phyloP scores from a whole-genome alignment of 768 basidiomycete species.

The Leucogyrophana mollusca region DNA sequence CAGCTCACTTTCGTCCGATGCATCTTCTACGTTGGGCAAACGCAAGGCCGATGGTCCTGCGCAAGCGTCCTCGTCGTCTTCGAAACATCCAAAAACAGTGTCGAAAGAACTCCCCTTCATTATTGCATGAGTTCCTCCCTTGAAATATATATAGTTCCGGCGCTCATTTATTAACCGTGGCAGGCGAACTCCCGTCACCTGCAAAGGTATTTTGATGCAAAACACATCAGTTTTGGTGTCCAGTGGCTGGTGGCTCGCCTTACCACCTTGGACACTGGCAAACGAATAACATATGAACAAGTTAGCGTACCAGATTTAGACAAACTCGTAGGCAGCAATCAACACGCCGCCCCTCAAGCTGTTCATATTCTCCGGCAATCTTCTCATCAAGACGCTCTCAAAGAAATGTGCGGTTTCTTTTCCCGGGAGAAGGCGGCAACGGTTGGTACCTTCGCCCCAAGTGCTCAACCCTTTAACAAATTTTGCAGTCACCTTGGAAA shows the following conservation, averaged over 20 bases:
- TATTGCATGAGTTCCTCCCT: conserved; percentile 3
- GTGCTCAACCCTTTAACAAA: conserved; percentile 5
- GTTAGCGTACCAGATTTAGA: conserved; percentile 30
- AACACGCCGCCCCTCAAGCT: conserved; percentile 26
- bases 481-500: conserved; percentile 54
- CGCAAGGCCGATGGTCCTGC: conserved; percentile 1
- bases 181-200: conserved; percentile 12
- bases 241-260: conserved; percentile 55
- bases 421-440: conserved; percentile 13
- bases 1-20: conserved; percentile 8
- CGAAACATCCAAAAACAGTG: not conserved
- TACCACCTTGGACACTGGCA: conserved; percentile 23
- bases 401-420: conserved; percentile 12
- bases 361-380: conserved; percentile 11
- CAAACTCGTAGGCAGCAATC: conserved; percentile 29
- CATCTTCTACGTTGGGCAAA: conserved; percentile 10
- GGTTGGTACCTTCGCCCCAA: conserved; percentile 13
- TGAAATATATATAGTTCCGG: not conserved
- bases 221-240: conserved; percentile 41
- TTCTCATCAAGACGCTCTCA: not conserved
- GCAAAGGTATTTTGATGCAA: conserved; percentile 21
- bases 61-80: not conserved
- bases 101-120: not conserved
- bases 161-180: not conserved
- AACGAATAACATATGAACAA: conserved; percentile 25